These are phyloP conservation scores for Botrytis galanthina DNA, from an alignment of 2,329 filamentous ascomycete species.

Conservation along the genomic window DNA sequence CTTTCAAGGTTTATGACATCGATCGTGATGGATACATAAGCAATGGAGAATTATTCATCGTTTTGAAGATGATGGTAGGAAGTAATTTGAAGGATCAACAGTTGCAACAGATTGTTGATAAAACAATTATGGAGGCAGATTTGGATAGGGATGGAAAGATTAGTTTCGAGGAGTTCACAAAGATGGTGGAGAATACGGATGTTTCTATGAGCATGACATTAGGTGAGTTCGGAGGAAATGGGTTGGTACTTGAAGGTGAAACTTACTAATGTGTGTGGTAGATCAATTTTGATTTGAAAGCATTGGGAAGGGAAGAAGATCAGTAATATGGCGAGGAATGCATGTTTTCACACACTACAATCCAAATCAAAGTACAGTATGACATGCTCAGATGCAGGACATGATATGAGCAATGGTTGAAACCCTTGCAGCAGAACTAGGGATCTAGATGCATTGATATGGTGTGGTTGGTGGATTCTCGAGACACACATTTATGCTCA, in stretches of 20 bases:
- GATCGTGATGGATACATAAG: constrained; percentile 98
- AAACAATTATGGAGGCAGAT: constrained; percentile 99
- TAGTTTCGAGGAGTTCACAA: constrained; percentile 97
- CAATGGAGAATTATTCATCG: constrained; percentile 98
- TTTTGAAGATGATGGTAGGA: constrained; percentile 99
- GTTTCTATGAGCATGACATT: constrained; percentile 74
- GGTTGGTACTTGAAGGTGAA: not conserved
- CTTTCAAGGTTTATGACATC: constrained; percentile 99
- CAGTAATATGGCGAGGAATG: not conserved
- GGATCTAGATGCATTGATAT: constrained; percentile 1
- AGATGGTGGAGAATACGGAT: constrained; percentile 96
- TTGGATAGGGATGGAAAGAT: constrained; percentile 95
- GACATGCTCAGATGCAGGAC: not conserved
- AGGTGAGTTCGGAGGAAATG: constrained; percentile 47
- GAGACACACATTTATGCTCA: not conserved
- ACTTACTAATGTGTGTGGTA: constrained; percentile 22
- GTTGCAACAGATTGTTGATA: constrained; percentile 98
- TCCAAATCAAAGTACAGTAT: not conserved
- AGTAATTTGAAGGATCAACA: constrained; percentile 99
- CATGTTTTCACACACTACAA: not conserved
- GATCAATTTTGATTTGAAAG: constrained; percentile 33
- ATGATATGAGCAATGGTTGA: not conserved
- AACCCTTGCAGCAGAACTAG: not conserved
- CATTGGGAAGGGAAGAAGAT: not conserved
- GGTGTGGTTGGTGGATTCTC: not conserved